Percentiles rank a stretch among this genome's conserved stretches.
Evolutionary conservation across 805 yeast genomes (phyloP).

Genomic region (Dipodascus geniculatus): DNA sequence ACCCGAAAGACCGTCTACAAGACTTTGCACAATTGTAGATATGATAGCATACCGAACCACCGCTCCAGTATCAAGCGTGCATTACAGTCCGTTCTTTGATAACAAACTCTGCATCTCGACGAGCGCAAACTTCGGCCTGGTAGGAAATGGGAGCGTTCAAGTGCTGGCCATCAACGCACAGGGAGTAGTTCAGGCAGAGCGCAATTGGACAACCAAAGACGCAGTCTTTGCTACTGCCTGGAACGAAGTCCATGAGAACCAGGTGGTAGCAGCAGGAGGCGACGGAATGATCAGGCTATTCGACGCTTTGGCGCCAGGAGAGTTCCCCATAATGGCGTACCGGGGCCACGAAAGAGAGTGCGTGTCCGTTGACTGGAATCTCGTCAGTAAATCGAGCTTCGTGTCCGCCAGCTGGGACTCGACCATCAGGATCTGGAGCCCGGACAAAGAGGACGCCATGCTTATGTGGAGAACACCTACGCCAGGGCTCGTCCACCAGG

Average conservation of each 20-base stretch:
- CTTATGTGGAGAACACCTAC: slow-evolving; percentile 10
- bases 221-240: slow-evolving; percentile 80
- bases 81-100: slow-evolving; percentile 87
- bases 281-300: slow-evolving; percentile 82
- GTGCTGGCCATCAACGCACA: slow-evolving; percentile 54
- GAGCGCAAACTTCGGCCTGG: slow-evolving; percentile 86
- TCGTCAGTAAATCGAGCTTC: slow-evolving; percentile 12
- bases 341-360: slow-evolving; percentile 67
- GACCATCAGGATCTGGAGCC: slow-evolving; percentile 24
- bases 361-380: slow-evolving; percentile 17
- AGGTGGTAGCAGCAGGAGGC: slow-evolving; percentile 70
- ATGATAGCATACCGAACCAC: slow-evolving; percentile 66
- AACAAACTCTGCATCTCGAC: slow-evolving; percentile 82
- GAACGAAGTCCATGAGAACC: slow-evolving; percentile 88
- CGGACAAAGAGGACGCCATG: slow-evolving; percentile 3
- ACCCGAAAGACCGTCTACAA: no score
- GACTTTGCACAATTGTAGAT: no score
- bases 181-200: slow-evolving; percentile 35
- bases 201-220: slow-evolving; percentile 76
- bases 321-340: slow-evolving; percentile 82
- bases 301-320: slow-evolving; percentile 41
- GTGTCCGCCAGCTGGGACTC: slow-evolving; percentile 10
- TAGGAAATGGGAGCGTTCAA: slow-evolving; percentile 81
- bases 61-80: slow-evolving; percentile 85
- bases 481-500: slow-evolving; percentile 48